These are phyloP conservation scores for Vicia faba DNA, from an alignment of 306 rosid species.

Conservation along the genomic window DNA sequence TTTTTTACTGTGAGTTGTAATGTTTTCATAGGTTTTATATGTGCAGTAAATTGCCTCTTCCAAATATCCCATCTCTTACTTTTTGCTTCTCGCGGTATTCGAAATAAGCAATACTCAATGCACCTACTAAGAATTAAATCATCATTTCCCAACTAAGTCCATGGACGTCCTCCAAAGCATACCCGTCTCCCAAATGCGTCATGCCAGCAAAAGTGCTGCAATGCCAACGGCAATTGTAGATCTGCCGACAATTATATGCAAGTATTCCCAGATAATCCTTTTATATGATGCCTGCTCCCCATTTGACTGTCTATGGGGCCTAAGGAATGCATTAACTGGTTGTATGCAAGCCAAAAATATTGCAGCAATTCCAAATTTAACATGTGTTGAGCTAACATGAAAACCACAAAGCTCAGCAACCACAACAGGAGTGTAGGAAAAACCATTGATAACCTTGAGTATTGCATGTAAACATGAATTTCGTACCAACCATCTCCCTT, in stretches of 20 bases:
- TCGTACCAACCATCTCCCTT: constrained; percentile 92
- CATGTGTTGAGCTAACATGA: constrained; percentile 71
- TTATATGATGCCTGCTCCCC: no score
- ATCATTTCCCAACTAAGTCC: constrained; percentile 73
- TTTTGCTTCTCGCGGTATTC: no score
- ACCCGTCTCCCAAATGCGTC: constrained; percentile 83
- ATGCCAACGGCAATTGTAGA: constrained; percentile 66
- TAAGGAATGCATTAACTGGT: no score
- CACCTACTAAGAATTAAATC: constrained; percentile 64
- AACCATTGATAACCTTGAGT: constrained; percentile 64
- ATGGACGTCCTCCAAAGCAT: constrained; percentile 66
- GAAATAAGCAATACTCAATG: no score
- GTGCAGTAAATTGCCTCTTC: no score
- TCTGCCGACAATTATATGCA: constrained; percentile 71
- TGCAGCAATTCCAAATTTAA: constrained; percentile 76
- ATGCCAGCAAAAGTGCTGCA: constrained; percentile 79
- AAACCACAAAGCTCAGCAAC: constrained; percentile 89
- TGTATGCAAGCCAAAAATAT: no score
- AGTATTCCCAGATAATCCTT: constrained; percentile 93
- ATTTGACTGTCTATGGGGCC: no score
- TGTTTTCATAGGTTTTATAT: no score
- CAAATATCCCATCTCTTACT: no score
- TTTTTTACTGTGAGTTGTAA: no score
- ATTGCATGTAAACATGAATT: constrained; percentile 86
- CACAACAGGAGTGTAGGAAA: constrained; percentile 84